A percentile compares a stretch with the other conserved stretches of the same genome.
These are phyloP conservation scores for Petunia hybrid DNA, from an alignment of 305 asterid species.

Conservation along the genomic window DNA sequence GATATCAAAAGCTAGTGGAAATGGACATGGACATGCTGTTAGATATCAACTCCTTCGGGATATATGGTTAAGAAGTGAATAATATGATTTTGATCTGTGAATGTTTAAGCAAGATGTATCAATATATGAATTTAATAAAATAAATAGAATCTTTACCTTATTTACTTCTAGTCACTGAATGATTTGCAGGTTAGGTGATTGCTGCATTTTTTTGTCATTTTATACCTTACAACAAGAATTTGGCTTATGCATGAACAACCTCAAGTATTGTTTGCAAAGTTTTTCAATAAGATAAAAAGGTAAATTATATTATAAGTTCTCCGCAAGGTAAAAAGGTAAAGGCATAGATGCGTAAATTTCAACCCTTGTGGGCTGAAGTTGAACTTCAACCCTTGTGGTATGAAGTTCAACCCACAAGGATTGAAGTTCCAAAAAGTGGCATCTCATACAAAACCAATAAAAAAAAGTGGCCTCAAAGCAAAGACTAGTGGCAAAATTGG, in stretches of 20 bases:
- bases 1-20: slow-evolving; percentile 29
- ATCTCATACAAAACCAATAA: too few species aligned
- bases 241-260: neutral
- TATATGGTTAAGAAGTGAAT: slow-evolving; percentile 43
- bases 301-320: too few species aligned
- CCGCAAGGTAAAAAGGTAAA: too few species aligned
- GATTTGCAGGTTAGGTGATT: neutral
- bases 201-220: neutral
- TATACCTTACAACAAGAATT: neutral
- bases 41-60: slow-evolving; percentile 49
- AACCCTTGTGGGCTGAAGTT: too few species aligned
- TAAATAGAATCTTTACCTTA: neutral
- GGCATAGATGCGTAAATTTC: too few species aligned
- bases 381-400: too few species aligned
- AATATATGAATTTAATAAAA: neutral
- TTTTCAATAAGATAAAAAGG: too few species aligned
- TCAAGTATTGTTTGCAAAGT: neutral
- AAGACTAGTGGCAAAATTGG: too few species aligned
- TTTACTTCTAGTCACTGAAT: neutral
- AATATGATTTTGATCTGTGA: slow-evolving; percentile 16
- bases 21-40: slow-evolving; percentile 31
- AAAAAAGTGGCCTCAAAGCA: too few species aligned
- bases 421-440: too few species aligned
- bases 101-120: slow-evolving; percentile 6
- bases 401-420: too few species aligned